phyloP scores from a whole-genome alignment of 2,329 filamentous ascomycete species.

The Trichoderma oligosporum region DNA sequence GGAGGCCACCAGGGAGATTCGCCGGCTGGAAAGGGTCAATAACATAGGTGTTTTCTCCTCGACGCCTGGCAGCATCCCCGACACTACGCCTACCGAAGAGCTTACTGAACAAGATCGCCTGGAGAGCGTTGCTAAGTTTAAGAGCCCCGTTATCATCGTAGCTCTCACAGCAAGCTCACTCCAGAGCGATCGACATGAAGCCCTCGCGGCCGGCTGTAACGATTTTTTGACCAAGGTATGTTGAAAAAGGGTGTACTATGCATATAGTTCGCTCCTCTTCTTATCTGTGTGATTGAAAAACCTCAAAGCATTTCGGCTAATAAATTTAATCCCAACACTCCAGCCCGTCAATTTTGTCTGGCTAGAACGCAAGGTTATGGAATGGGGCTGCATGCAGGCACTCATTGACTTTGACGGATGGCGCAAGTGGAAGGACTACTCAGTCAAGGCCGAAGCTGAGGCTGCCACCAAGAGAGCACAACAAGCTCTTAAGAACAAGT shows the following conservation, averaged over 20 bases:
- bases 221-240: conserved; percentile 95
- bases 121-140: conserved; percentile 69
- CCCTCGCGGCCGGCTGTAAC: conserved; percentile 91
- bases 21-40: conserved; percentile 83
- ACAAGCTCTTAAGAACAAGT: conserved; percentile 34
- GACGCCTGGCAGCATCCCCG: conserved; percentile 50
- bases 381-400: conserved; percentile 99
- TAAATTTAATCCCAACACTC: not conserved
- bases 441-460: conserved; percentile 45
- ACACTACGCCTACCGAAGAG: conserved; percentile 39
- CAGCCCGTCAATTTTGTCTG: conserved; percentile 96
- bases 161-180: conserved; percentile 90
- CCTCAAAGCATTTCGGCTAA: not conserved
- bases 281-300: not conserved
- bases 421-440: conserved; percentile 92
- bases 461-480: conserved; percentile 40
- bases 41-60: conserved; percentile 86
- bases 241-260: not conserved
- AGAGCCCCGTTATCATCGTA: conserved; percentile 96
- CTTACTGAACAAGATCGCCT: conserved; percentile 65
- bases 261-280: too few species aligned
- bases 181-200: conserved; percentile 93
- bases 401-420: conserved; percentile 98
- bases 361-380: conserved; percentile 95
- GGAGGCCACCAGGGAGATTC: conserved; percentile 91